These are phyloP conservation scores for Schizonepeta tenuifolia DNA, from an alignment of 257 asterid species.

Conservation along the genomic window DNA sequence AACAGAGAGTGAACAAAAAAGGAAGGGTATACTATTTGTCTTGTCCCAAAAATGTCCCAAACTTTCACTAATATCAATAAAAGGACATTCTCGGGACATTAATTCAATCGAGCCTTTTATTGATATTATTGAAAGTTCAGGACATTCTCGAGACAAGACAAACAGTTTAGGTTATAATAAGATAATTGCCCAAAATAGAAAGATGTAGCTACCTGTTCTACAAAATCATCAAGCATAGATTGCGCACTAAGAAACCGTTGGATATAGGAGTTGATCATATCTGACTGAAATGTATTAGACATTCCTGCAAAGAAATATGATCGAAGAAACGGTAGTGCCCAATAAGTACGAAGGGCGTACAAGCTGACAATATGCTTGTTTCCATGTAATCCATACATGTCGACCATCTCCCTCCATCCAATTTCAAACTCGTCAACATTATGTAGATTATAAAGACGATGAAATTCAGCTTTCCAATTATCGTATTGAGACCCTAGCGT, in stretches of 20 bases:
- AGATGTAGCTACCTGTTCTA: slow-evolving; percentile 49
- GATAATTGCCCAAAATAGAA: not conserved
- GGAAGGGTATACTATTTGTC: no score
- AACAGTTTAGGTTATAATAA: no score
- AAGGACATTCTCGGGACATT: no score
- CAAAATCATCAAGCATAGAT: slow-evolving; percentile 49
- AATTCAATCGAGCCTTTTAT: no score
- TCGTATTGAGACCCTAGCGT: slow-evolving; percentile 54
- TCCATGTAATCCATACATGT: slow-evolving; percentile 51
- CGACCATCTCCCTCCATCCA: slow-evolving; percentile 66
- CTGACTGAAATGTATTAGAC: slow-evolving; percentile 50
- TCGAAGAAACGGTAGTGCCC: slow-evolving; percentile 63
- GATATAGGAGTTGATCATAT: slow-evolving; percentile 48
- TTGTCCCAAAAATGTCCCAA: no score
- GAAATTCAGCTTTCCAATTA: slow-evolving; percentile 58
- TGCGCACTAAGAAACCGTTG: slow-evolving; percentile 57
- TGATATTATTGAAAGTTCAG: no score
- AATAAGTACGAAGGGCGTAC: slow-evolving; percentile 58
- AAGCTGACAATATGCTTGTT: slow-evolving; percentile 58
- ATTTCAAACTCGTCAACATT: slow-evolving; percentile 58
- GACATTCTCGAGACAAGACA: no score
- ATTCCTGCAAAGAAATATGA: slow-evolving; percentile 63
- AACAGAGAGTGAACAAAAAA: no score
- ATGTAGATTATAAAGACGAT: slow-evolving; percentile 52
- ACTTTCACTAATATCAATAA: no score